Evolutionary conservation across 208 protist genomes (phyloP), one percentile per base, ranked within the genome.

Genomic region (Leishmania mexicana): DNA sequence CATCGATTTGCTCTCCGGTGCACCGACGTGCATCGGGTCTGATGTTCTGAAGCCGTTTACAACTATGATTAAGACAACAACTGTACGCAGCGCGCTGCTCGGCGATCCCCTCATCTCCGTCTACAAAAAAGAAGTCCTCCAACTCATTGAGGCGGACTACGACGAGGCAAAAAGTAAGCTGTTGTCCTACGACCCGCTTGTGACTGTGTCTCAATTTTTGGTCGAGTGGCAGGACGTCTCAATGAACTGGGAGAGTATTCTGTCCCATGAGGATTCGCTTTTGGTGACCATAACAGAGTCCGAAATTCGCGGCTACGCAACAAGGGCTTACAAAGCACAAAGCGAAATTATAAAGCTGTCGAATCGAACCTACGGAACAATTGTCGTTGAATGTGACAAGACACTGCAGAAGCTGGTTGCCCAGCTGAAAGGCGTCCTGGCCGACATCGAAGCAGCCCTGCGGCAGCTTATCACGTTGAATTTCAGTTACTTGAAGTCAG

Each of bases 291-390:
- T 94, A 21, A 70, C 76, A 3, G 90, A 94, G 65, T 57, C 78
- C 11, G 89, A 94, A 64, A 80, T 95, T 72, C 85, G 90, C 21
- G 75, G 71, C 17, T 88, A 88, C 57, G 81, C 85, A 54, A 81
- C 86, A 31, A 89, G 79, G 54, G 83, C 87, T 0, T 75, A 89
- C 60, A 91, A 92, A 58, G 71, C 90, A 21, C 85, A 89, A 47
- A 35, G 40, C 2, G 86, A 93, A 38, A 84, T 96, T 1, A 85
- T 82, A 60, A 90, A 88, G 65, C 75, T 96, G 7, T 71, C 77
- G 10, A 88, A 82, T 47, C 81, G 88, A 6, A 82, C 78, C 42
- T 91, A 76, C 42, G 87, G 89, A 31, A 88, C 85, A 4, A 84
- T 94, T 73, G 73, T 84, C 28, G 81, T 94, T 19, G 83, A 80